phyloP scores from a whole-genome alignment of 257 asterid species.

The Ehretia macrophylla region DNA sequence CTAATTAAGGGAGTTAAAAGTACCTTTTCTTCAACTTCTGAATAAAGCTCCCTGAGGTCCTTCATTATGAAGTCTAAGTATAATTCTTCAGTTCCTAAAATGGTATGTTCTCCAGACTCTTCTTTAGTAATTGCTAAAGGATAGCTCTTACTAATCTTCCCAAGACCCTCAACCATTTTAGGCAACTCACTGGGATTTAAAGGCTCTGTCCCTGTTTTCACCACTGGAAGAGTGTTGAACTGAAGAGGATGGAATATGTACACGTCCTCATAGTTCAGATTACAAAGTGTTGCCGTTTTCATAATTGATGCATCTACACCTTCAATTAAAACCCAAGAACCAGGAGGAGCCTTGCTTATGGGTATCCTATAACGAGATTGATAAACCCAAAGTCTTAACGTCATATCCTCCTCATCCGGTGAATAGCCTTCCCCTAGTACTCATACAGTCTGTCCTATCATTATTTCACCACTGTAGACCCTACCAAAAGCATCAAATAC shows the following conservation, averaged over 20 bases:
- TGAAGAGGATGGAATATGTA: conserved; percentile 89
- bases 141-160: conserved; percentile 97
- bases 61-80: conserved; percentile 96
- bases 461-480: conserved; percentile 87
- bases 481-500: conserved; percentile 92
- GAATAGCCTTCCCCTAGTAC: conserved; percentile 97
- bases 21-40: conserved; percentile 99
- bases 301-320: conserved; percentile 99
- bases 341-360: conserved; percentile 90
- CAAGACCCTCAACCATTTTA: conserved; percentile 97
- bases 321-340: conserved; percentile 98
- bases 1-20: conserved; percentile 7
- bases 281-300: conserved; percentile 98
- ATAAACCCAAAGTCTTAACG: conserved; percentile 84
- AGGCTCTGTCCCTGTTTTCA: conserved; percentile 98
- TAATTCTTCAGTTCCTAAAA: conserved; percentile 91
- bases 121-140: conserved; percentile 96
- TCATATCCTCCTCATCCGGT: conserved; percentile 97
- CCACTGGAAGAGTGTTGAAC: conserved; percentile 94
- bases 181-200: conserved; percentile 97
- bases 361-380: conserved; percentile 98
- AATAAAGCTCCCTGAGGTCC: conserved; percentile 96
- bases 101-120: conserved; percentile 98
- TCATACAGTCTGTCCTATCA: conserved; percentile 82
- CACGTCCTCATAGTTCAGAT: conserved; percentile 68